Evolutionary conservation across 2,329 filamentous ascomycete species (phyloP).

Genomic region (Nothophaeocryptopus gaeumannii): DNA sequence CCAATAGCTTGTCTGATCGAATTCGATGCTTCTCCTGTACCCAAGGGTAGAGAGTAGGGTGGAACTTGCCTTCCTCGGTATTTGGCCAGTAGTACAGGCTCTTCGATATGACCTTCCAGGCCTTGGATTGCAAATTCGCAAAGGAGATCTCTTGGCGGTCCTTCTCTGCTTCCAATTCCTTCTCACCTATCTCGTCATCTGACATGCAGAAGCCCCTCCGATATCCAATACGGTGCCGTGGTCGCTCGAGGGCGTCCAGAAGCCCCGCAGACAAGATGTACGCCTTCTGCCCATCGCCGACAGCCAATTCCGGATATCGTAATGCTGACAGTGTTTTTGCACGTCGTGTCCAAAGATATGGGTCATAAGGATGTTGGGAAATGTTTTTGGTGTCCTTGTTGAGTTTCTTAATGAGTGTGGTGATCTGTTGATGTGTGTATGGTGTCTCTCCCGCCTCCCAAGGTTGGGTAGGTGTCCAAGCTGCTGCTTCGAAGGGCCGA

Average conservation of each 20-base stretch:
- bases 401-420: slow-evolving; percentile 3
- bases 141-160: slow-evolving; percentile 10
- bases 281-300: slow-evolving; percentile 30
- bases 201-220: slow-evolving; percentile 31
- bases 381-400: slow-evolving; percentile 19
- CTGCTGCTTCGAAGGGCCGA: slow-evolving; percentile 13
- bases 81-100: slow-evolving; percentile 18
- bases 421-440: slow-evolving; percentile 4
- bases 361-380: slow-evolving; percentile 27
- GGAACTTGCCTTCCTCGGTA: slow-evolving; percentile 18
- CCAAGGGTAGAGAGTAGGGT: slow-evolving; percentile 30
- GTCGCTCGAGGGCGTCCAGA: slow-evolving; percentile 10
- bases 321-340: slow-evolving; percentile 18
- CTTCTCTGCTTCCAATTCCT: slow-evolving; percentile 11
- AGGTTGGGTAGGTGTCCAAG: slow-evolving; percentile 21
- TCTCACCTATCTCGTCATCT: slow-evolving; percentile 11
- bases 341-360: slow-evolving; percentile 25
- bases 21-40: slow-evolving; percentile 17
- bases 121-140: slow-evolving; percentile 11
- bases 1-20: slow-evolving; percentile 12
- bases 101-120: slow-evolving; percentile 11
- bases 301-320: slow-evolving; percentile 31
- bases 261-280: slow-evolving; percentile 19
- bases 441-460: slow-evolving; percentile 10
- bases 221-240: slow-evolving; percentile 23